Percentiles rank a stretch among this genome's conserved stretches.
phyloP scores from a whole-genome alignment of 768 basidiomycete species.

The Panus rudis region DNA sequence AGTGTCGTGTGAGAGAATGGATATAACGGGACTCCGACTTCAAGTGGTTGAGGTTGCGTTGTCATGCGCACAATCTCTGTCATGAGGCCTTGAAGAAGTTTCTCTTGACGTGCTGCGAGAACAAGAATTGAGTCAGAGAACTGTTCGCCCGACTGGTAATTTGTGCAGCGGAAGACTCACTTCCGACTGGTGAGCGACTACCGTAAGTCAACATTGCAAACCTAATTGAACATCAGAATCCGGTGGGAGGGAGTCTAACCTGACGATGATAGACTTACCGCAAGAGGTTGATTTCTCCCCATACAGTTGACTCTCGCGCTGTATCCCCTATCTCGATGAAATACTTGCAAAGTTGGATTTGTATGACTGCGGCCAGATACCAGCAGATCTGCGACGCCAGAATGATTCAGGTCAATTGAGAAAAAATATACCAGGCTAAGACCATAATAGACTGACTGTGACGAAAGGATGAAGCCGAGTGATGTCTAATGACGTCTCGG shows the following conservation, averaged over 20 bases:
- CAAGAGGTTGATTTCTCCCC: constrained; percentile 83
- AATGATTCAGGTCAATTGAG: background rate
- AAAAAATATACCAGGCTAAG: background rate
- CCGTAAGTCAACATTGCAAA: constrained; percentile 84
- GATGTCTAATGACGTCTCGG: constrained; percentile 78
- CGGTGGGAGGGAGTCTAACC: background rate
- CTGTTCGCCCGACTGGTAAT: background rate
- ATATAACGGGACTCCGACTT: constrained; percentile 75
- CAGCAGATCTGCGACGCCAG: constrained; percentile 61
- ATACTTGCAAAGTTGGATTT: constrained; percentile 81
- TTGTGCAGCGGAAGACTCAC: constrained; percentile 37
- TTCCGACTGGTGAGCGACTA: constrained; percentile 71
- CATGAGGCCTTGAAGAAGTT: constrained; percentile 77
- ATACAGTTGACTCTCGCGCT: constrained; percentile 67
- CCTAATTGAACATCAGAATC: constrained; percentile 28
- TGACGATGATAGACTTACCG: constrained; percentile 37
- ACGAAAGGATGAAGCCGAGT: constrained; percentile 77
- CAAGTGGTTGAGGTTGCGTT: constrained; percentile 69
- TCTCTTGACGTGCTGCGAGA: constrained; percentile 69
- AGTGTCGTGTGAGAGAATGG: constrained; percentile 50
- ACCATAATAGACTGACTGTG: constrained; percentile 42
- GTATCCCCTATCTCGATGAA: constrained; percentile 77
- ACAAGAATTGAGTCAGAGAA: background rate
- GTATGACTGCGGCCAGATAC: constrained; percentile 85
- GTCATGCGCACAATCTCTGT: constrained; percentile 79